Conservation (phyloP, 2,329 filamentous ascomycete genomes). For the Lasiodiplodia sp. region DNA sequence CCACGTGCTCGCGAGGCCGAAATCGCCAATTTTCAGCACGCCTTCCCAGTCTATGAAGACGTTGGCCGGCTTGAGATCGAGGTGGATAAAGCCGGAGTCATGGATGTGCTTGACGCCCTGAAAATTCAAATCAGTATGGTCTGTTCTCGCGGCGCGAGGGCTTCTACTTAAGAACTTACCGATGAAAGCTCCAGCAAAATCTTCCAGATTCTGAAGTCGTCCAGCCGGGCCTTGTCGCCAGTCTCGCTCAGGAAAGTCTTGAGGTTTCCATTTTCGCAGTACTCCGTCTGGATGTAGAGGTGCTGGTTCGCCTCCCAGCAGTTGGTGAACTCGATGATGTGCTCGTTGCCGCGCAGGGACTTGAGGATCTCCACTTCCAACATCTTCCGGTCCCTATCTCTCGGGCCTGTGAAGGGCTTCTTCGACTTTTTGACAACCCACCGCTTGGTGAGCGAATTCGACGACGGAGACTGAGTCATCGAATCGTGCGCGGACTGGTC, state of each 20-base stretch:
- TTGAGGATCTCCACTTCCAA: constrained; percentile 83
- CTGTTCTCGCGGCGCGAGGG: constrained; percentile 32
- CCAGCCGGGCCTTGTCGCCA: constrained; percentile 83
- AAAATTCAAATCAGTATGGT: constrained; percentile 36
- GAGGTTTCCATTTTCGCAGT: constrained; percentile 91
- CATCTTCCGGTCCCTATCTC: constrained; percentile 82
- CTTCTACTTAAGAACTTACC: constrained; percentile 62
- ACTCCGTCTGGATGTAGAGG: constrained; percentile 97
- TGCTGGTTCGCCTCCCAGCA: constrained; percentile 87
- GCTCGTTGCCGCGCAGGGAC: constrained; percentile 79
- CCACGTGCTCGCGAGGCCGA: constrained; percentile 81
- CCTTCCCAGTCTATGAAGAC: constrained; percentile 83
- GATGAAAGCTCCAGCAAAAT: constrained; percentile 85
- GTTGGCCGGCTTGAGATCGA: constrained; percentile 86
- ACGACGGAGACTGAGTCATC: constrained; percentile 39
- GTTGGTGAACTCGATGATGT: constrained; percentile 83
- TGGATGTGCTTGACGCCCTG: constrained; percentile 92
- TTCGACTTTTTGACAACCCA: constrained; percentile 96
- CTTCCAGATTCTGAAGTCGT: constrained; percentile 99
- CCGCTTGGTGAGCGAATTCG: constrained; percentile 54
- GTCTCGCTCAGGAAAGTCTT: constrained; percentile 84
- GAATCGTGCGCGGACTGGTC: constrained; percentile 55
- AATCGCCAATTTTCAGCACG: constrained; percentile 84
- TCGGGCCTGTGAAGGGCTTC: constrained; percentile 76
- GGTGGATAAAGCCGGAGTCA: constrained; percentile 82